Evolutionary conservation across 768 basidiomycete genomes (phyloP), one percentile per base, ranked within the genome.

Genomic region (Rhodotorula graminis): DNA sequence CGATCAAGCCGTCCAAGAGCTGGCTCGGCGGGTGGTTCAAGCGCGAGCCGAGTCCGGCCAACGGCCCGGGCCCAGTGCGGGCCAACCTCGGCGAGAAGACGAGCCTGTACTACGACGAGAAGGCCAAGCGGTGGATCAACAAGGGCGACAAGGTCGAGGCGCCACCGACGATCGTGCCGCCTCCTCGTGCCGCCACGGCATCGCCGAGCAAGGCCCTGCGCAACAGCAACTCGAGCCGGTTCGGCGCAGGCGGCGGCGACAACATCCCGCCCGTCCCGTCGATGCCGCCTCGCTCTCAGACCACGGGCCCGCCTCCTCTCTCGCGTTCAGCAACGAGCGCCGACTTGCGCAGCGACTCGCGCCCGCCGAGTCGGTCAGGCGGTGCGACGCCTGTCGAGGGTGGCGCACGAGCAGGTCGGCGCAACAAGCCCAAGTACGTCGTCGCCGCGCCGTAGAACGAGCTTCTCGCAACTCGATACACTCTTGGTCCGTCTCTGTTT

Each of bases 51-150:
- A 82, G 84, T 27, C 88, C 89, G 84, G 9, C 75, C 83, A 12
- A 49, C 12, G 73, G 77, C 18, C 83, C 87, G 16, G 91, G 85
- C 16, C 93, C 95, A 5, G 83, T 95, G 68, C 90, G 88, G 79
- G 96, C 95, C 29, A 98, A 89, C 77, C 86, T 99, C 37, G 96
- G 96, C 15, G 92, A 98, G 76, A 88, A 93, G 79, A 92, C 83
- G 40, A 84, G 88, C 40, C 95, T 98, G 83, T 90, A 92, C 78
- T 99, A 91, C 80, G 96, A 99, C 79, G 88, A 90, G 77, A 93
- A 96, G n/a, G 85, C 89, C 71, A 93, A 94, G 80, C 87, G 90
- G 73, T 99, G 96, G 96, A 88, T 99, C 40, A 93, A 96, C 80
- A 94, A 90, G 82, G 53, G 33, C 27, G 53, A 44, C 50, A 93